phyloP scores from a whole-genome alignment of 768 basidiomycete species.

The Imleria badia region DNA sequence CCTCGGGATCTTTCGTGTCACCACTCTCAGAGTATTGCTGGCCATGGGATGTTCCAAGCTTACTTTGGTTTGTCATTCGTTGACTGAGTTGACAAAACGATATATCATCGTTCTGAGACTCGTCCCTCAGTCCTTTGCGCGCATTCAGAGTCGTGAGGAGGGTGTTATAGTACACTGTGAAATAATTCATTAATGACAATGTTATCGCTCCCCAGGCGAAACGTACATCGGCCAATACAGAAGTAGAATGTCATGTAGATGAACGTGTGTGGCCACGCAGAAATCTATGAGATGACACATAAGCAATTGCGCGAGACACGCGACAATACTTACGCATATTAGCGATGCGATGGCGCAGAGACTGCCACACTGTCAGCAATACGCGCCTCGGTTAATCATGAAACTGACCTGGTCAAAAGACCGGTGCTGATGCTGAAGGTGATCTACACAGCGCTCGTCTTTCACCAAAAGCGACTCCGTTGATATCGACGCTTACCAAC shows the following conservation, averaged over 20 bases:
- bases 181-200: background rate
- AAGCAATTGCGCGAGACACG: background rate
- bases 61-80: conserved; percentile 2
- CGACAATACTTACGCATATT: conserved; percentile 38
- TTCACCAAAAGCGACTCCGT: background rate
- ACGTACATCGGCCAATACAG: conserved; percentile 56
- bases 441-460: conserved; percentile 34
- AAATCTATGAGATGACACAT: conserved; percentile 36
- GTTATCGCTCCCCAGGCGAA: no score
- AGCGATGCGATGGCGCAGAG: conserved; percentile 55
- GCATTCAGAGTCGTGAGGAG: conserved; percentile 61
- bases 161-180: conserved; percentile 61
- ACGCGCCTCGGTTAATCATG: background rate
- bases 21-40: conserved; percentile 1
- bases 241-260: conserved; percentile 61
- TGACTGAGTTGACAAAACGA: conserved; percentile 3
- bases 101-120: conserved; percentile 4
- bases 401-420: conserved; percentile 32
- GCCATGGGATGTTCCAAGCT: background rate
- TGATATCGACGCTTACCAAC: conserved; percentile 24
- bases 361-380: conserved; percentile 25
- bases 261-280: conserved; percentile 47
- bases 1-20: conserved; percentile 8
- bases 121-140: conserved; percentile 43
- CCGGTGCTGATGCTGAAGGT: conserved; percentile 51